Base-by-base conservation (phyloP, 2,329 filamentous ascomycete genomes). In the Xylariaceae sp. region DNA sequence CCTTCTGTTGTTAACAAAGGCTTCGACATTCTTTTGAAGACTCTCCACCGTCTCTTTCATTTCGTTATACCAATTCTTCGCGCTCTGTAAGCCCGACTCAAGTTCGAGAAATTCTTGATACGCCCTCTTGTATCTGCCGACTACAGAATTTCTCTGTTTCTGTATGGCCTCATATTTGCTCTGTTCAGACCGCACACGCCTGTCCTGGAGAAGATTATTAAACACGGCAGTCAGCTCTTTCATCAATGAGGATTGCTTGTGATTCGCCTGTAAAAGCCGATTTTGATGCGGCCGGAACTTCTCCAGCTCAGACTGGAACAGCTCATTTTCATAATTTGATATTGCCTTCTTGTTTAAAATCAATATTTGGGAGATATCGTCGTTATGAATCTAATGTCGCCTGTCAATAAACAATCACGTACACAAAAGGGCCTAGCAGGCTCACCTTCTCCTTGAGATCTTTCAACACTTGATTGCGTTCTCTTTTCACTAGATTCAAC, bases 261-360 rank as follows among this genome's bases (percentile, higher is more conserved):
- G 94, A 59, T 91, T 95, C 11, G 94, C 91, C 70, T 96, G 91
- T 6, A 96, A 75, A 12, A 99, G 80, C 35, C 94, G 85, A 65
- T 87, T 96, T 68, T 97, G 94, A 65, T 96, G 89, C 31, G 91
- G 88, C 42, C 91, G 80, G 73, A 96, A 99, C 71, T 99, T 99
- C 72, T 97, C 92, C n/a, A 99, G 79, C 71, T 99, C 94, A 12
- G 90, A 85, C 69, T 96, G 88, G 74, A 99, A 99, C 2, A 99
- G 80, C 66, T 96, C 90, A 9, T 80, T 86, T 70, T 99, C 94
- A 65, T 94, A 92, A 66, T 90, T 95, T 26, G 90, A 81, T 66
- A 97, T 92, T 1, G 90, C 87, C 73, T 97, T 99, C 70, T 97
- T 97, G 78, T 99, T 99, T 56, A 99, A 76, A 53, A 99, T 99